Base-by-base conservation (phyloP, 257 asterid species). In the Leonotis leonurus region DNA sequence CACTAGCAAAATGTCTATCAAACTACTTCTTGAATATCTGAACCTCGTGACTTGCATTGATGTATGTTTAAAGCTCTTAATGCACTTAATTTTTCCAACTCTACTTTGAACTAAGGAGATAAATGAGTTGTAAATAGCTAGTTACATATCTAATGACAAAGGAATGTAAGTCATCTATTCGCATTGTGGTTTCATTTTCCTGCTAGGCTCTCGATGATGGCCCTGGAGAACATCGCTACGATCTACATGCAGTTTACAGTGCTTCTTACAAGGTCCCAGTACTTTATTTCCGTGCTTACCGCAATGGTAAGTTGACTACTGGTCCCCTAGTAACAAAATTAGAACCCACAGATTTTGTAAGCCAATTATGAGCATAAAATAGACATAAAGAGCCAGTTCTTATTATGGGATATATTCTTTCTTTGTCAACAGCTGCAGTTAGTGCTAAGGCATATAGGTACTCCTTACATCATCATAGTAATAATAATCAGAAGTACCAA, bases 221-320 rank as follows among this genome's bases (percentile, higher is more conserved):
- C 14, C 54, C 32, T 14, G 80, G 60, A 73, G 79, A 63, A 65
- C 87, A 79, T 71, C 71, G 56, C 70, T 91, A 81, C 30, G 95
- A 91, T 73, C 83, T 91, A 78, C 95, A 91, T 62, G 76, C 72
- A 2, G 77, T 83, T 49, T 88, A 86, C 70, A 88, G 78, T 73
- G 71, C 83, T 62, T 84, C 95, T 5, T 91, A 84, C 71, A 78
- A 81, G 81, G 98, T 88, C 65, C 96, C 98, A 3, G 88, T 88
- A 70, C 87, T 91, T 7, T 86, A 86, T 67, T 86, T 88, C 56
- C 95, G 87, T 56, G 95, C 92, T 77, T 85, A 80, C 75, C 32
- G 56, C 75, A 67, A 74, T 56, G 95, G 98, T 82, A 72, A 70
- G 88, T 73, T 63, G 48, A 48, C 32, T 52, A 27, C 56, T 26